Conservation (phyloP, 805 yeast genomes). For the Candida qinlingensis region DNA sequence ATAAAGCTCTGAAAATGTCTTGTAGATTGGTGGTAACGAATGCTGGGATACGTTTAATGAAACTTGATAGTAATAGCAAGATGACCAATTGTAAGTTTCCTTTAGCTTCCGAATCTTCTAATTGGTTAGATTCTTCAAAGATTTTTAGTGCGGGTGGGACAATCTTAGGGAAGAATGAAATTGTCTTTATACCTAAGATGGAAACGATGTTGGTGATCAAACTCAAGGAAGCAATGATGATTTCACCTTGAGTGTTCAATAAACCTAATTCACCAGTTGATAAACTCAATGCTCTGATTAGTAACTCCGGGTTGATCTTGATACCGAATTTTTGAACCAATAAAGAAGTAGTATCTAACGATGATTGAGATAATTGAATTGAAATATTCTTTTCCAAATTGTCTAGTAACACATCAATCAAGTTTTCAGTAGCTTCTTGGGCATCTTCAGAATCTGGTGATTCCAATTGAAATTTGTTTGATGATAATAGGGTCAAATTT, state of each 20-base stretch:
- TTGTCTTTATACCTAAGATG: constrained; percentile 76
- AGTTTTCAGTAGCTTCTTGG: constrained; percentile 43
- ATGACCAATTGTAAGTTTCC: constrained; percentile 59
- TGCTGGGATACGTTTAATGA: constrained; percentile 79
- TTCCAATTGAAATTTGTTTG: constrained; percentile 67
- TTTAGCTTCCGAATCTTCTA: constrained; percentile 24
- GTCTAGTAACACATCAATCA: constrained; percentile 45
- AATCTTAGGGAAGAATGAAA: constrained; percentile 80
- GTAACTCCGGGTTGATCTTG: constrained; percentile 39
- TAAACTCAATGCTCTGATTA: constrained; percentile 44
- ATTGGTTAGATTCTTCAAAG: constrained; percentile 35
- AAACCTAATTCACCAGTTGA: constrained; percentile 53
- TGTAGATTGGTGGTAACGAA: constrained; percentile 68
- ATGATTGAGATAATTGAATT: constrained; percentile 56
- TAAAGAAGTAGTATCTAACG: constrained; percentile 60
- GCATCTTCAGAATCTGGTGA: constrained; percentile 45
- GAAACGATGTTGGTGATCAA: constrained; percentile 66
- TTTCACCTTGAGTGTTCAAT: constrained; percentile 48
- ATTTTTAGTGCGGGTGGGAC: constrained; percentile 67
- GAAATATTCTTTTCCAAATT: constrained; percentile 27
- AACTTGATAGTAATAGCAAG: constrained; percentile 63
- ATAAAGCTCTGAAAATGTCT: constrained; percentile 53
- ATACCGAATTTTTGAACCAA: constrained; percentile 60
- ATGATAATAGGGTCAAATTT: constrained; percentile 57
- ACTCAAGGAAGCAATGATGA: constrained; percentile 67